These are phyloP conservation scores for Chondrus crispus DNA, from an alignment of 23 red algal species.

Conservation along the genomic window DNA sequence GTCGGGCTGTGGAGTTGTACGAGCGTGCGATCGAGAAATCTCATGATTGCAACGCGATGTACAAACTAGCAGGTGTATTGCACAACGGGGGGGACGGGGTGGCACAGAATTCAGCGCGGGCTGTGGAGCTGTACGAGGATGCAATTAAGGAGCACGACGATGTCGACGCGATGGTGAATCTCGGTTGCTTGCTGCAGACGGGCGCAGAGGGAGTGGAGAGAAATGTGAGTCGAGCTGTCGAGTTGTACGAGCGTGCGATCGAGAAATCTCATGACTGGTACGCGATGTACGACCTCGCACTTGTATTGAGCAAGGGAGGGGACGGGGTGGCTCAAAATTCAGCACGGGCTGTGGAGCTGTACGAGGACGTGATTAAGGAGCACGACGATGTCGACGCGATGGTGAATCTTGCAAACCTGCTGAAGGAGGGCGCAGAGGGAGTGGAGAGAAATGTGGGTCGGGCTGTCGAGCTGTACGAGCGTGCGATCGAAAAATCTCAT, in stretches of 20 bases:
- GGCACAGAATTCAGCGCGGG: neutral
- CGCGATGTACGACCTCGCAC: slow-evolving; percentile 27
- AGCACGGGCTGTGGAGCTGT: neutral
- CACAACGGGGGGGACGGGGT: slow-evolving; percentile 15
- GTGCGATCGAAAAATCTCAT: neutral
- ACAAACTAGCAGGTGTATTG: neutral
- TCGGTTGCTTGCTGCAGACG: neutral
- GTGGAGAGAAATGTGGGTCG: neutral
- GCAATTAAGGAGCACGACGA: neutral
- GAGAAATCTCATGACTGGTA: neutral
- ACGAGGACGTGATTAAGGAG: neutral
- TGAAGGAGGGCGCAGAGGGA: neutral
- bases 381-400: neutral
- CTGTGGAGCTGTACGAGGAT: neutral
- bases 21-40: neutral
- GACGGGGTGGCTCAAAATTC: neutral
- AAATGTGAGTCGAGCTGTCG: neutral
- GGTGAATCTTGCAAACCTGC: slow-evolving; percentile 10
- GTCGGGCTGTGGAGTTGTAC: neutral
- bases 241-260: slow-evolving; percentile 1
- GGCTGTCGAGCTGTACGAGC: slow-evolving; percentile 3
- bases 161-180: neutral
- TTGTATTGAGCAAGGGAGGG: neutral
- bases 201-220: neutral
- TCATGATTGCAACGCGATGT: neutral